phyloP scores from a whole-genome alignment of 352 stramenopile genomes.

The Peronospora destructor region DNA sequence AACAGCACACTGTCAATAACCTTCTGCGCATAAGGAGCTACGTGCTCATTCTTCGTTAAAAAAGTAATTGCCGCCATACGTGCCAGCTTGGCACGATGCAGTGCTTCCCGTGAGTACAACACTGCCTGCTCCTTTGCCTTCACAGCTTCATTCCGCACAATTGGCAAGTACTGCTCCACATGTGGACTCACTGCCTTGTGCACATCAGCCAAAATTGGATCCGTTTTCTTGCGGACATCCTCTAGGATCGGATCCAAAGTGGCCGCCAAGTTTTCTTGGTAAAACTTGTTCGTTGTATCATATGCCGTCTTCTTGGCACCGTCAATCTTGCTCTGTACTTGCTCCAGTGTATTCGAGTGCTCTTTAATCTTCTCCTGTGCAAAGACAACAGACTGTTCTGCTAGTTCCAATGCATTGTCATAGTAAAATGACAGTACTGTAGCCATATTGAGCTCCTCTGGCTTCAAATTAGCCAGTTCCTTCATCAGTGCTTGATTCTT shows the following conservation, averaged over 20 bases:
- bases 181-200: slow-evolving; percentile 46
- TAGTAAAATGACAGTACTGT: slow-evolving; percentile 74
- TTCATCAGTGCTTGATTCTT: slow-evolving; percentile 54
- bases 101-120: slow-evolving; percentile 36
- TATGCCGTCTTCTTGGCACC: slow-evolving; percentile 40
- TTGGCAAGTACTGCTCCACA: slow-evolving; percentile 44
- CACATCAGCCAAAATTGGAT: slow-evolving; percentile 51
- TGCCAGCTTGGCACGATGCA: slow-evolving; percentile 38
- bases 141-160: slow-evolving; percentile 40
- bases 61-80: slow-evolving; percentile 46
- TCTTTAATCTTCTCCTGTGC: slow-evolving; percentile 43
- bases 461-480: slow-evolving; percentile 43
- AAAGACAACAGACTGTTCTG: slow-evolving; percentile 27
- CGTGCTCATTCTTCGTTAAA: slow-evolving; percentile 53
- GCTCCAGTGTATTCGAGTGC: slow-evolving; percentile 36
- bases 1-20: slow-evolving; percentile 58
- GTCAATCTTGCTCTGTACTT: slow-evolving; percentile 45
- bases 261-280: slow-evolving; percentile 55
- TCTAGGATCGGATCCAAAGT: slow-evolving; percentile 60
- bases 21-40: slow-evolving; percentile 53
- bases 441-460: slow-evolving; percentile 52
- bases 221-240: slow-evolving; percentile 45
- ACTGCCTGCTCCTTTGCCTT: slow-evolving; percentile 35
- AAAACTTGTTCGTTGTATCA: slow-evolving; percentile 50
- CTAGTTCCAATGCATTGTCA: slow-evolving; percentile 61